These are phyloP conservation scores for Talaromyces borbonicus DNA, from an alignment of 495 filamentous ascomycete species.

Conservation along the genomic window DNA sequence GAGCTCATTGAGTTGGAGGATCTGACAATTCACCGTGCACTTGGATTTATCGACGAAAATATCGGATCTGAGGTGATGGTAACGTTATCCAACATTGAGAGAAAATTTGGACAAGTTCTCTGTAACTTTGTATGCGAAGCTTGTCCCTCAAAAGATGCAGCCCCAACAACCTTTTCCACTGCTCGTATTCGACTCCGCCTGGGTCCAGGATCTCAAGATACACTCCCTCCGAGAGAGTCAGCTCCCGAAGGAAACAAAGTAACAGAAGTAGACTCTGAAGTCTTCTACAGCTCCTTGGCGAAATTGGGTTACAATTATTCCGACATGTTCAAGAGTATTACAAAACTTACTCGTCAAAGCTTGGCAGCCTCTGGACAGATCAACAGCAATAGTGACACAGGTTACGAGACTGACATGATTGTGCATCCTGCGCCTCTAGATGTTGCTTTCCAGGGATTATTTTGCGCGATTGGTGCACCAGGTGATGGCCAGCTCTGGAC, in stretches of 20 bases:
- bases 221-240: not conserved
- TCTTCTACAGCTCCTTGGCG: slow-evolving; percentile 15
- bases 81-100: not conserved
- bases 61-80: slow-evolving; percentile 28
- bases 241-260: not conserved
- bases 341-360: slow-evolving; percentile 7
- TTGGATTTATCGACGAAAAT: slow-evolving; percentile 26
- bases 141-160: not conserved
- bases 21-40: slow-evolving; percentile 27
- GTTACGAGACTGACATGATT: not conserved
- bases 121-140: not conserved
- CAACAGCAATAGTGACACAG: not conserved
- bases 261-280: slow-evolving; percentile 11
- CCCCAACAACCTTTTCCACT: not conserved
- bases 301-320: slow-evolving; percentile 16
- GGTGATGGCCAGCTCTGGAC: slow-evolving; percentile 12
- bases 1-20: slow-evolving; percentile 10
- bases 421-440: not conserved
- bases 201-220: not conserved
- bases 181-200: not conserved
- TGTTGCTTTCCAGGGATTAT: not conserved
- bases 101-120: not conserved
- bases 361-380: slow-evolving; percentile 7
- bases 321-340: slow-evolving; percentile 11
- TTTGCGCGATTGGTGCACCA: slow-evolving; percentile 6